Base-by-base conservation (phyloP, 2,329 filamentous ascomycete genomes). In the Colletotrichum kahawae region DNA sequence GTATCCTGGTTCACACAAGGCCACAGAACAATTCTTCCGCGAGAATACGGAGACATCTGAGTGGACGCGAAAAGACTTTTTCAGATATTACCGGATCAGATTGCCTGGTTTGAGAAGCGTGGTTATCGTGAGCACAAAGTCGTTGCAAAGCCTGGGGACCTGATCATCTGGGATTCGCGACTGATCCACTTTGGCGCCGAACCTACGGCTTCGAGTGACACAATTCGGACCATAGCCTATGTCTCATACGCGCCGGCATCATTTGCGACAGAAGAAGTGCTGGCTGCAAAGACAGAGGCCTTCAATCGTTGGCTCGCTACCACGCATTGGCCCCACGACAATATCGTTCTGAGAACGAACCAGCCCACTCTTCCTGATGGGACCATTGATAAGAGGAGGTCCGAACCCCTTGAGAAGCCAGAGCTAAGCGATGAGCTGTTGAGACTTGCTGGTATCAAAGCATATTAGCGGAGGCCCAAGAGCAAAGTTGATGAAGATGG, bases 121-220 rank as follows among this genome's bases (percentile, higher is more conserved):
- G 82, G 82, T 5, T 77, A 79, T n/a, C 67, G 79, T 31, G 81
- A 80, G 72, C 75, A 79, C 29, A 85, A 84, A 69, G 78, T 84
- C 18, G 78, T 79, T 71, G 81, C 82, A 10, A 82, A 83, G 27
- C 80, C 80, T 0, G 83, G 83, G 1, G 82, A 85, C 66, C 74
- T 85, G 8, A 80, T 84, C 16, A 74, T 84, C 0, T 84, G 83
- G 83, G 83, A 84, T 68, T 81, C 79, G 33, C 78, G 82, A 12
- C 80, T 80, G 14, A 79, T 82, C n/a, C 83, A 84, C 70, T 84
- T 82, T 43, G 82, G 68, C 4, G 68, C 72, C 5, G 68, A 75
- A 56, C 68, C 63, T 5, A 71, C 60, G 3, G 27, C 18, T 7
- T 80, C 84, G 66, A 81, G 81, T 34, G 75, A 84, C 21, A 79